Base-by-base conservation (phyloP, 495 filamentous ascomycete genomes). In the Penicillium waksmanii region DNA sequence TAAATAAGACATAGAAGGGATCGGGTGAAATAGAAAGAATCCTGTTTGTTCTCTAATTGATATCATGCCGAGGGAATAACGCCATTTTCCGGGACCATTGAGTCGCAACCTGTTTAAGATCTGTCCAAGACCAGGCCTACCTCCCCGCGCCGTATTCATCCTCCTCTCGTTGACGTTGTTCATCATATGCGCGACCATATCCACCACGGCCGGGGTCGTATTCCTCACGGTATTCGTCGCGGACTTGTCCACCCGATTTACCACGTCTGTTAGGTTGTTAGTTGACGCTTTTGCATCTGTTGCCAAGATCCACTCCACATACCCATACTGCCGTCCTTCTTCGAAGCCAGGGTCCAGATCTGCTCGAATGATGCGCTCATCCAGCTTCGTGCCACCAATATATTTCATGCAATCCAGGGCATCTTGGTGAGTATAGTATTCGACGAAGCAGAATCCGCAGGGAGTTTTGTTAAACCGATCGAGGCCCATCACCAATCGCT, bases 361-460 rank as follows among this genome's bases (percentile, higher is more conserved):
- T n/a, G 95, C 96, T 40, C 95, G 83, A 64, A 98, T 97, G 62
- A 98, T 90, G 60, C 95, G 86, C 77, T 98, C 95, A 73, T 98
- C 95, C 34, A 98, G 81, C 79, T 98, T 98, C n/a, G 95, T 98
- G 36, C 95, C 95, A 35, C 96, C 96, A 64, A 98, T 87, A 67
- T 98, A 98, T 74, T 98, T 98, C 88, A 98, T 87, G 71, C 93
- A 97, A 67, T 98, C 95, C 34, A 98, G 78, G 6, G 95, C 95
- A 74, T 98, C 95, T 65, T 94, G 89, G 67, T 98, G 93, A 13
- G 87, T 98, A 77, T 98, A 98, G 76, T 98, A 98, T 74, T 98
- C 95, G 66, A 98, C 95, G 68, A 98, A 98, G 78, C 95, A 98
- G 78, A 98, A 98, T 11, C 95, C 95, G 75, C 95, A 98, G 5